phyloP scores from a whole-genome alignment of 768 basidiomycete species.

The Artomyces pyxidatus region DNA sequence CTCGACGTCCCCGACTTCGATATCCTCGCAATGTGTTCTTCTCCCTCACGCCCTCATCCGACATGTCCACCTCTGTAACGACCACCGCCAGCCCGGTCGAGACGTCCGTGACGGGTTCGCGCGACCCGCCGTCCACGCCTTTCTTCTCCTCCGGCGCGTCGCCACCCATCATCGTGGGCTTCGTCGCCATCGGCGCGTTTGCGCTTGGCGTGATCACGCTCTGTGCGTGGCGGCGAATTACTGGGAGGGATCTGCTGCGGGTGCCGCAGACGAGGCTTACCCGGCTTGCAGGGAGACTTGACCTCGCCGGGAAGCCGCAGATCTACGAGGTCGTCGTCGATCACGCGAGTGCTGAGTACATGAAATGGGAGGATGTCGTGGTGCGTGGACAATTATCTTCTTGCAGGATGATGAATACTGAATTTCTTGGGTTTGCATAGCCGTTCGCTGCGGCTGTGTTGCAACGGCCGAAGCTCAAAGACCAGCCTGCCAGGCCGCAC shows the following conservation, averaged over 20 bases:
- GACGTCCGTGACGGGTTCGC: not conserved
- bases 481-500: too few species aligned
- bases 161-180: conserved; percentile 5
- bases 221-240: conserved; percentile 4
- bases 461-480: too few species aligned
- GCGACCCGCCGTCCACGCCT: not conserved
- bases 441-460: conserved; percentile 6
- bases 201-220: not conserved
- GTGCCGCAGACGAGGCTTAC: not conserved
- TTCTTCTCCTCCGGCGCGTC: conserved; percentile 3
- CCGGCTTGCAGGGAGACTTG: not conserved
- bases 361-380: conserved; percentile 5
- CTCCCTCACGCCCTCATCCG: not conserved
- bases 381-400: too few species aligned
- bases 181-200: conserved; percentile 9
- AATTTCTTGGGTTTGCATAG: not conserved
- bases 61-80: not conserved
- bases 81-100: not conserved
- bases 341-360: not conserved
- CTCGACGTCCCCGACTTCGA: not conserved
- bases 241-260: not conserved
- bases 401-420: not conserved
- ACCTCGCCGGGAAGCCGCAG: conserved; percentile 2
- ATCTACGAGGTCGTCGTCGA: conserved; percentile 12
- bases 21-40: not conserved